These are phyloP conservation scores for Xylaria palmicola DNA, from an alignment of 495 filamentous ascomycete genomes.

Conservation along the genomic window DNA sequence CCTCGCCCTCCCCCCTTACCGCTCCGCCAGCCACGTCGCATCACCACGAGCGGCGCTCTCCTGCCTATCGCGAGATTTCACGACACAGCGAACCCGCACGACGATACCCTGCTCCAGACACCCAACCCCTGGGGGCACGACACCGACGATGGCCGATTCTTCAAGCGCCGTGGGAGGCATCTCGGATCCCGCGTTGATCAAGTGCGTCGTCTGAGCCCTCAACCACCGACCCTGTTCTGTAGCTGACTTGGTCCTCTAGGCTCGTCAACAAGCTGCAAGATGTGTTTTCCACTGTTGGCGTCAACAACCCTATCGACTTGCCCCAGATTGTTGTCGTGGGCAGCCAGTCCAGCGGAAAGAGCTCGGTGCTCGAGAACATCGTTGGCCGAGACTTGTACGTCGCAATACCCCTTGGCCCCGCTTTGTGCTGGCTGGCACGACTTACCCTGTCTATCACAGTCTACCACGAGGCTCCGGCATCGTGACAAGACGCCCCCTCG, in stretches of 20 bases:
- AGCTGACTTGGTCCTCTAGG: constrained; percentile 47
- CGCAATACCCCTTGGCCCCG: background rate
- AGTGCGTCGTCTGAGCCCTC: constrained; percentile 39
- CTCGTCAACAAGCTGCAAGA: constrained; percentile 99
- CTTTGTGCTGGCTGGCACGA: background rate
- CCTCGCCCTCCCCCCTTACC: background rate
- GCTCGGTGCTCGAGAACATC: constrained; percentile 99
- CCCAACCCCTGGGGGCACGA: background rate
- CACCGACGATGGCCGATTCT: constrained; percentile 29
- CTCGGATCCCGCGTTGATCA: constrained; percentile 60
- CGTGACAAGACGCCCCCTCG: constrained; percentile 91
- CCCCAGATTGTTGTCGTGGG: constrained; percentile 99
- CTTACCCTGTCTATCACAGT: constrained; percentile 46
- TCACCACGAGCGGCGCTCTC: background rate
- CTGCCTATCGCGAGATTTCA: too few species aligned
- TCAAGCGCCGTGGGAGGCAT: constrained; percentile 51
- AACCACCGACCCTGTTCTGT: constrained; percentile 10
- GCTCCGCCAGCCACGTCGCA: background rate
- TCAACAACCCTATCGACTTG: constrained; percentile 98
- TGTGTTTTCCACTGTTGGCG: constrained; percentile 97
- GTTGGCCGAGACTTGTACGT: constrained; percentile 97
- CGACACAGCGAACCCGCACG: background rate
- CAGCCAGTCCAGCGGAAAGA: constrained; percentile 99
- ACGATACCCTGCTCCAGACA: background rate
- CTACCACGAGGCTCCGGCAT: constrained; percentile 97